Percentiles rank a stretch among this genome's conserved stretches.
phyloP scores from a whole-genome alignment of 2,329 filamentous ascomycete genomes.

The Trichoderma pleuroti region DNA sequence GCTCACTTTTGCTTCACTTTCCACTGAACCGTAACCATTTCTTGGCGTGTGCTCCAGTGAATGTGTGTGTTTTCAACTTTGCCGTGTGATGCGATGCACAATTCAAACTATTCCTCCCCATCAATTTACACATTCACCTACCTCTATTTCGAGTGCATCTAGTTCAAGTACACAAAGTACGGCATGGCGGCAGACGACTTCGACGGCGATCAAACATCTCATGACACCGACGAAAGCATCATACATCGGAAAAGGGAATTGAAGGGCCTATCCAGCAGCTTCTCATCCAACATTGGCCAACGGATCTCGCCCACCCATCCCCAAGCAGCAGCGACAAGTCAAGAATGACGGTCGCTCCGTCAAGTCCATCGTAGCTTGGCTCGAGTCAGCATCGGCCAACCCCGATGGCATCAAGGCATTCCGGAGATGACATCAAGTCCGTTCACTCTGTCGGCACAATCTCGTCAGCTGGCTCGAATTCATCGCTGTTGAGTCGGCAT shows the following conservation, averaged over 20 bases:
- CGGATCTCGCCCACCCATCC: conserved; percentile 15
- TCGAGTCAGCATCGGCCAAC: conserved; percentile 26
- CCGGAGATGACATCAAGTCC: conserved; percentile 1
- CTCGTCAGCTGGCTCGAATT: conserved; percentile 1
- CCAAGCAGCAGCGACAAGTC: neutral
- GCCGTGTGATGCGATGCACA: neutral
- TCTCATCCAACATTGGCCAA: conserved; percentile 30
- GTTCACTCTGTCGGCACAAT: conserved; percentile 11
- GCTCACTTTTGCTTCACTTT: conserved; percentile 18
- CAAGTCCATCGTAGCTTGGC: conserved; percentile 33
- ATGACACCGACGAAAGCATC: conserved; percentile 12
- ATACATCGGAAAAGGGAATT: conserved; percentile 21
- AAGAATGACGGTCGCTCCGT: conserved; percentile 25
- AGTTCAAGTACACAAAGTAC: neutral
- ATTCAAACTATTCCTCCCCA: neutral
- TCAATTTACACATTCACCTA: neutral
- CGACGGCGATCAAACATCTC: neutral
- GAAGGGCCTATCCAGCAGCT: conserved; percentile 27
- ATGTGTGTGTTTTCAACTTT: neutral
- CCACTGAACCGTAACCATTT: neutral
- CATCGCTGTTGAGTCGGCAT: conserved; percentile 8
- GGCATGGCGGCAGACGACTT: neutral
- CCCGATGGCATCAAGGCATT: neutral
- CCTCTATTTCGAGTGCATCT: neutral
- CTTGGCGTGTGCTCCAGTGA: neutral